Conservation (phyloP, 2,329 filamentous ascomycete species). For the Hypoxylon sp. region DNA sequence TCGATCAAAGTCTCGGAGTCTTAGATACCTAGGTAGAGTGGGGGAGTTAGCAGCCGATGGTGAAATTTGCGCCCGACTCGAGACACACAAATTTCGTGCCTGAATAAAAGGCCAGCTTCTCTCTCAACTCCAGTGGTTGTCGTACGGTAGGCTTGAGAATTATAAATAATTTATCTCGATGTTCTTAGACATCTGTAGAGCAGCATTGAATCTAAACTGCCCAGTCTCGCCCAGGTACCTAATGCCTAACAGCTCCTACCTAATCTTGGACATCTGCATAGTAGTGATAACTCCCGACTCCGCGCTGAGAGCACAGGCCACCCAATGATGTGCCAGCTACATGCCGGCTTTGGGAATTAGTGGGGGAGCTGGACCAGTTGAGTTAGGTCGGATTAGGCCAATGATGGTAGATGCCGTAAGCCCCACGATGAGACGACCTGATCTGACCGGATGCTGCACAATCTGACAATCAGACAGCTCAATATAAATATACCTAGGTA, state of each 20-base stretch:
- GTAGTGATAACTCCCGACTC: too few relatives aligned
- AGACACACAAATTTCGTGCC: neutral
- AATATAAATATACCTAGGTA: constrained; percentile 2
- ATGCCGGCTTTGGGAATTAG: constrained; percentile 27
- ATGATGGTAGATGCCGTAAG: constrained; percentile 37
- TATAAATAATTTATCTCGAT: neutral
- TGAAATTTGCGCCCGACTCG: constrained; percentile 28
- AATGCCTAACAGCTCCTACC: too few relatives aligned
- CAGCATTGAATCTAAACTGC: too few relatives aligned
- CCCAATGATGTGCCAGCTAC: constrained; percentile 32
- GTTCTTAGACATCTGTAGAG: neutral
- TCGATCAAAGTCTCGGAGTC: constrained; percentile 8
- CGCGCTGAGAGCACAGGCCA: constrained; percentile 22
- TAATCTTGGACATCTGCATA: too few relatives aligned
- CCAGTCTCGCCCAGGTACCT: too few relatives aligned
- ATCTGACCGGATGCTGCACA: neutral
- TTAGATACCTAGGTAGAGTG: neutral
- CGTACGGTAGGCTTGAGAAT: neutral
- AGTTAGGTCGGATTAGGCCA: constrained; percentile 14
- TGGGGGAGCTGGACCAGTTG: constrained; percentile 14
- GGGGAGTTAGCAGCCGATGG: constrained; percentile 4
- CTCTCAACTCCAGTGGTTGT: neutral
- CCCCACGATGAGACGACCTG: constrained; percentile 18
- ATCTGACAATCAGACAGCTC: too few relatives aligned
- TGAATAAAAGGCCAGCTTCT: neutral